These are phyloP conservation scores for Calonectria hongkongensis DNA, from an alignment of 2,329 filamentous ascomycete species.

Conservation along the genomic window DNA sequence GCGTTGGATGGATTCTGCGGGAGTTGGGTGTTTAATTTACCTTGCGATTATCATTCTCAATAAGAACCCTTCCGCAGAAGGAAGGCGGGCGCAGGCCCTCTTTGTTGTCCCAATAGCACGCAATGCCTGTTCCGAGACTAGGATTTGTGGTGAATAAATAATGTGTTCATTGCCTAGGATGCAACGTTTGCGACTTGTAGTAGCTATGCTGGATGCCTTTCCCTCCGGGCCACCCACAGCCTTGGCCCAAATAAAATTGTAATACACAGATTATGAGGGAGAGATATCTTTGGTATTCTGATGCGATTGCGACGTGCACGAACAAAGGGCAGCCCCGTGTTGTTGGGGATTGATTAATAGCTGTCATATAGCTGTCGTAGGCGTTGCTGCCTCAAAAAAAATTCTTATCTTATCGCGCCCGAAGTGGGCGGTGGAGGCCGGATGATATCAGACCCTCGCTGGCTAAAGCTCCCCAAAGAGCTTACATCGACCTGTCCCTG, in stretches of 20 bases:
- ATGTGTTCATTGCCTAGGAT: background rate
- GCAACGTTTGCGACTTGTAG: background rate
- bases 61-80: constrained; percentile 46
- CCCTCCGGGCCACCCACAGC: too few species aligned
- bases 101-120: constrained; percentile 39
- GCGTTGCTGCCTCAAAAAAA: constrained; percentile 46
- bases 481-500: constrained; percentile 40
- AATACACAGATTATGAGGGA: too few species aligned
- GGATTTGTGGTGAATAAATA: constrained; percentile 2
- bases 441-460: constrained; percentile 53
- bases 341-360: background rate
- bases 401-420: constrained; percentile 53
- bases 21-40: constrained; percentile 47
- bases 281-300: background rate
- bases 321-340: background rate
- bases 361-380: constrained; percentile 43
- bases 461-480: constrained; percentile 38
- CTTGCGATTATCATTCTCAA: constrained; percentile 41
- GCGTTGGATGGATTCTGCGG: constrained; percentile 42
- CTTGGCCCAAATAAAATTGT: background rate
- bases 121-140: constrained; percentile 33
- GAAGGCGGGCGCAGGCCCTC: constrained; percentile 51
- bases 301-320: background rate
- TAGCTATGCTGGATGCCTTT: background rate
- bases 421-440: constrained; percentile 39